These are phyloP conservation scores for Elsinoe perseae DNA, from an alignment of 2,329 filamentous ascomycete species.

Conservation along the genomic window DNA sequence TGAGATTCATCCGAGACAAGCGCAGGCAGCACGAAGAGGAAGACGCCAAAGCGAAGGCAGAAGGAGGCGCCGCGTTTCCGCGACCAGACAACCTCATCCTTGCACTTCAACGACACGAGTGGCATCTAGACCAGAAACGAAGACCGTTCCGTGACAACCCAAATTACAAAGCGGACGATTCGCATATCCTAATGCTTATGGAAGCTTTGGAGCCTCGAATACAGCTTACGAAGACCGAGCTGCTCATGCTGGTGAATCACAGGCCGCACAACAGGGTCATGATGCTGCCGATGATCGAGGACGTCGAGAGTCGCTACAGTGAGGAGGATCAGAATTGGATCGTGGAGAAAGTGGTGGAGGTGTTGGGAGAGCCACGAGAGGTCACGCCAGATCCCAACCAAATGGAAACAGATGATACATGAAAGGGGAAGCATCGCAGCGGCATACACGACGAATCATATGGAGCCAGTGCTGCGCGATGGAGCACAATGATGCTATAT, in stretches of 20 bases:
- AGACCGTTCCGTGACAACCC: constrained; percentile 22
- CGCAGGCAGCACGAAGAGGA: constrained; percentile 27
- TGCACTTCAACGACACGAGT: constrained; percentile 20
- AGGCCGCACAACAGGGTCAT: constrained; percentile 28
- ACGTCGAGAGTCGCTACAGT: constrained; percentile 28
- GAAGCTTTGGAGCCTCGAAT: constrained; percentile 25
- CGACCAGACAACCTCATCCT: constrained; percentile 28
- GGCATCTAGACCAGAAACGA: constrained; percentile 20
- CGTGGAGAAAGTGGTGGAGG: constrained; percentile 24
- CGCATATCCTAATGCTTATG: constrained; percentile 23
- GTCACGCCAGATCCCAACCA: constrained; percentile 5
- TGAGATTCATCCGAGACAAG: constrained; percentile 28
- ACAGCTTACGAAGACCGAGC: constrained; percentile 29
- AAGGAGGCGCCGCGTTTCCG: constrained; percentile 20
- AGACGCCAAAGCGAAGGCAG: constrained; percentile 24
- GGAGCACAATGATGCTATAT: neutral
- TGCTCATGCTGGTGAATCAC: constrained; percentile 29
- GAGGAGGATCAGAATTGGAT: constrained; percentile 28
- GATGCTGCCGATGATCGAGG: constrained; percentile 32
- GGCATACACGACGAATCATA: too few relatives aligned
- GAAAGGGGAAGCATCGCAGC: neutral
- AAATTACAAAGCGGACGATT: constrained; percentile 21
- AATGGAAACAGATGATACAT: constrained; percentile 1
- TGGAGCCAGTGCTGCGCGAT: too few relatives aligned
- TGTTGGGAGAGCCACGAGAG: constrained; percentile 15